These are phyloP conservation scores for Aspergillus ellipticus DNA, from an alignment of 495 filamentous ascomycete genomes.

Conservation along the genomic window DNA sequence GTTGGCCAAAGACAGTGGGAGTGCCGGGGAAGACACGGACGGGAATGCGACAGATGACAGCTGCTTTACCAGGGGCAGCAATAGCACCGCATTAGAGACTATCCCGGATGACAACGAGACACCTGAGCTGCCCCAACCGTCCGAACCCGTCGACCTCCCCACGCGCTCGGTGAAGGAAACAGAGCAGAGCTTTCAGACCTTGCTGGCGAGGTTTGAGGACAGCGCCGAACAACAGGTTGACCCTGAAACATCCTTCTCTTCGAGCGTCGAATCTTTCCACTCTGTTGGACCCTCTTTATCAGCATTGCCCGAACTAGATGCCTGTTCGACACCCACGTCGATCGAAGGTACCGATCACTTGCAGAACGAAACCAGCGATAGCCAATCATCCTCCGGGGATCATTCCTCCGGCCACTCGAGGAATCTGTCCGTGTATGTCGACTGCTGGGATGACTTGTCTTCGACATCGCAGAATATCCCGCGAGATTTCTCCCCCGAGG, in stretches of 20 bases:
- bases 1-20: constrained; percentile 25
- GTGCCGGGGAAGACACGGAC: constrained; percentile 37
- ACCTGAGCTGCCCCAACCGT: constrained; percentile 14
- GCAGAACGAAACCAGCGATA: not conserved
- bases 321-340: constrained; percentile 22
- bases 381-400: not conserved
- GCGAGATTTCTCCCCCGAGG: constrained; percentile 1
- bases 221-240: constrained; percentile 27
- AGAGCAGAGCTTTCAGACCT: constrained; percentile 44
- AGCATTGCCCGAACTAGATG: constrained; percentile 6
- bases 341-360: constrained; percentile 25
- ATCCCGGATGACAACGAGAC: constrained; percentile 24
- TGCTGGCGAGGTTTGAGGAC: constrained; percentile 42
- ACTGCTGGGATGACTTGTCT: constrained; percentile 7
- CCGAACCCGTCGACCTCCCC: constrained; percentile 17
- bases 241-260: constrained; percentile 42
- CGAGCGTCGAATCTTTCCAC: constrained; percentile 58
- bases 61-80: constrained; percentile 25
- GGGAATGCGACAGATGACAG: constrained; percentile 39
- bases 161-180: constrained; percentile 33
- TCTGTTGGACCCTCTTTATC: constrained; percentile 44
- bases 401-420: not conserved
- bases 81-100: constrained; percentile 25
- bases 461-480: not conserved
- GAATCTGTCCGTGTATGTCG: not conserved